A percentile compares a stretch with the other conserved stretches of the same genome.
Evolutionary conservation across 1,284 basidiomycete species (phyloP).

Genomic region (Ganoderma resinaceum): DNA sequence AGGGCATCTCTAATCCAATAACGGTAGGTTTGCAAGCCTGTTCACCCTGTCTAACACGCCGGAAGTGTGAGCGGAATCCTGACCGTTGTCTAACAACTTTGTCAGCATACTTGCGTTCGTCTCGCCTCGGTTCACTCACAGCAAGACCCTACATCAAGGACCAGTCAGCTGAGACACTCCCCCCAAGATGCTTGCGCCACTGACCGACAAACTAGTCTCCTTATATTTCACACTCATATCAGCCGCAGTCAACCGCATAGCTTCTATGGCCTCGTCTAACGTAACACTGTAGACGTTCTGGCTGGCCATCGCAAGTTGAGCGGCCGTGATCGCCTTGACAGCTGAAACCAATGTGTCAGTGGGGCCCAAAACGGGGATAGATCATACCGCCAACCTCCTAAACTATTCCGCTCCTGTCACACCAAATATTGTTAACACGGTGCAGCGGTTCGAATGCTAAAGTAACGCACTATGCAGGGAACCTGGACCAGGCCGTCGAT

Average conservation of each 20-base stretch:
- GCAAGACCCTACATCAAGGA: conserved; percentile 60
- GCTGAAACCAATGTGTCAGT: conserved; percentile 49
- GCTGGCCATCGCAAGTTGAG: conserved; percentile 92
- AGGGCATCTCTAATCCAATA: neutral
- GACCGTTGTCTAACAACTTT: conserved; percentile 43
- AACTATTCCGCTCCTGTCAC: conserved; percentile 81
- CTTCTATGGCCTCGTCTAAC: conserved; percentile 95
- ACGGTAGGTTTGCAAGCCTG: neutral
- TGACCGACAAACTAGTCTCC: conserved; percentile 89
- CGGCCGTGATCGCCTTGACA: conserved; percentile 91
- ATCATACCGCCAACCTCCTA: conserved; percentile 64
- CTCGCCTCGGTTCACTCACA: conserved; percentile 45
- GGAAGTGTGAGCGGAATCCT: conserved; percentile 52
- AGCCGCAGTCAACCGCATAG: conserved; percentile 90
- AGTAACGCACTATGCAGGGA: conserved; percentile 82
- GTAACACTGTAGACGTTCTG: conserved; percentile 88
- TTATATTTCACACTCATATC: conserved; percentile 93
- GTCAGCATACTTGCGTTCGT: neutral
- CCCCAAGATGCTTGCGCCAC: conserved; percentile 26
- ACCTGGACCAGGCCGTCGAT: conserved; percentile 94
- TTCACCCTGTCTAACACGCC: conserved; percentile 38
- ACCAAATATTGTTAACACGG: neutral
- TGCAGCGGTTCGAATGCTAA: neutral
- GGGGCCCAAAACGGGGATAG: neutral
- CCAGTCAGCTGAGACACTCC: neutral